Percentiles rank a stretch among this genome's conserved stretches.
Conservation (phyloP, 495 filamentous ascomycete species). For the Neurospora sp. region DNA sequence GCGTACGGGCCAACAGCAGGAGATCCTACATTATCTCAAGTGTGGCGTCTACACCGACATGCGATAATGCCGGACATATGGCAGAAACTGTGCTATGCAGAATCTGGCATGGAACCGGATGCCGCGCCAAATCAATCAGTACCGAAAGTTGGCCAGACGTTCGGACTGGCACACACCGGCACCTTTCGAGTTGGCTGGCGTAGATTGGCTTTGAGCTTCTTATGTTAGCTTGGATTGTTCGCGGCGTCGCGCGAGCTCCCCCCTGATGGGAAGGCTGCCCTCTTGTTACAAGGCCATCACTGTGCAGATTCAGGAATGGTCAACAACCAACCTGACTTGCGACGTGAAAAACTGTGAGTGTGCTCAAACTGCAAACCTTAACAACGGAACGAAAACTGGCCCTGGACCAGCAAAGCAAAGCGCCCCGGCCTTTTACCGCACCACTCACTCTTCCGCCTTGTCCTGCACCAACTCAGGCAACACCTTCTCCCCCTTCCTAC, state of each 20-base stretch:
- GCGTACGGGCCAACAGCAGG: no score
- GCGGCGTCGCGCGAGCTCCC: no score
- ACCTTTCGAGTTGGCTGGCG: neutral
- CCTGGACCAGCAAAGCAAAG: neutral
- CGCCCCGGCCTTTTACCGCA: neutral
- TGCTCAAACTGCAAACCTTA: neutral
- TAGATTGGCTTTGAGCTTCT: neutral
- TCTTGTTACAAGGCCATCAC: neutral
- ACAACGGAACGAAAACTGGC: neutral
- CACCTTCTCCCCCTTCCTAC: slow-evolving; percentile 27
- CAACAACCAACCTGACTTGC: neutral
- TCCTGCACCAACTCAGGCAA: slow-evolving; percentile 32
- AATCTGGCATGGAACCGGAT: neutral
- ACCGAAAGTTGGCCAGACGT: neutral
- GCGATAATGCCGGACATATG: no score
- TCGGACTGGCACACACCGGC: neutral
- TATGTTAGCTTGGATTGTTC: neutral
- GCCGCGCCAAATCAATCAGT: no score
- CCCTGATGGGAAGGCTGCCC: neutral
- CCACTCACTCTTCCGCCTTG: slow-evolving; percentile 1
- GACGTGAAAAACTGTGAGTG: neutral
- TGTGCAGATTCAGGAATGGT: neutral
- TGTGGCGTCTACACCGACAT: no score
- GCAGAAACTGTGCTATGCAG: neutral
- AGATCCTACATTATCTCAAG: no score